Percentiles rank a stretch among this genome's conserved stretches.
phyloP scores from a whole-genome alignment of 2,329 filamentous ascomycete genomes.

The Domatiomyces catenatus region DNA sequence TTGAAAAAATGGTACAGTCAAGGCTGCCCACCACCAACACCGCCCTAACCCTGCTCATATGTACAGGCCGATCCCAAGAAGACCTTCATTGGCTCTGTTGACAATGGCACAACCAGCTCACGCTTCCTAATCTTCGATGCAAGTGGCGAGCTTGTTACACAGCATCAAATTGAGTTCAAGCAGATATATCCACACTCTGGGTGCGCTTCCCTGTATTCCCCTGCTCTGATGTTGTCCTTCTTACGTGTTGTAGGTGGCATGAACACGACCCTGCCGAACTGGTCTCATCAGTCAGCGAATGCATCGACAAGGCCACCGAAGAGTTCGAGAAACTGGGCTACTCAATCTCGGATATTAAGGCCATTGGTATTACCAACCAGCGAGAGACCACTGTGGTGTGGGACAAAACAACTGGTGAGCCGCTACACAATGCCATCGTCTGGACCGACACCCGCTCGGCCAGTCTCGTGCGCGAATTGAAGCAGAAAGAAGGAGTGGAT shows the following conservation, averaged over 20 bases:
- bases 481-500: slow-evolving; percentile 45
- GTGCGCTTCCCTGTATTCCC: slow-evolving; percentile 31
- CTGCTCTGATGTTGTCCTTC: background rate
- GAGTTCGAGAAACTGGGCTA: slow-evolving; percentile 49
- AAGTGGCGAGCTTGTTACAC: slow-evolving; percentile 53
- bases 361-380: slow-evolving; percentile 67
- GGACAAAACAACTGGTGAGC: slow-evolving; percentile 57
- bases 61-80: slow-evolving; percentile 5
- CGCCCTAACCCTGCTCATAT: background rate
- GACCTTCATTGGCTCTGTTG: slow-evolving; percentile 58
- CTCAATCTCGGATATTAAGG: slow-evolving; percentile 46
- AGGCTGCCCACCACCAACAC: background rate
- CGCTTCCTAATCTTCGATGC: slow-evolving; percentile 71
- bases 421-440: slow-evolving; percentile 60
- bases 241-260: slow-evolving; percentile 45
- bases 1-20: background rate
- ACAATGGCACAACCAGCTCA: slow-evolving; percentile 70
- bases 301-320: slow-evolving; percentile 53
- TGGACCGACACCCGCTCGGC: slow-evolving; percentile 67
- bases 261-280: slow-evolving; percentile 62
- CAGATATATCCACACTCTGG: slow-evolving; percentile 66
- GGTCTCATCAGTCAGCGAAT: slow-evolving; percentile 50
- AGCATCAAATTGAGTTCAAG: slow-evolving; percentile 65
- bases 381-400: slow-evolving; percentile 66
- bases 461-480: slow-evolving; percentile 56